Conservation (phyloP, 2,329 filamentous ascomycete species). For the Orbilia quercus region DNA sequence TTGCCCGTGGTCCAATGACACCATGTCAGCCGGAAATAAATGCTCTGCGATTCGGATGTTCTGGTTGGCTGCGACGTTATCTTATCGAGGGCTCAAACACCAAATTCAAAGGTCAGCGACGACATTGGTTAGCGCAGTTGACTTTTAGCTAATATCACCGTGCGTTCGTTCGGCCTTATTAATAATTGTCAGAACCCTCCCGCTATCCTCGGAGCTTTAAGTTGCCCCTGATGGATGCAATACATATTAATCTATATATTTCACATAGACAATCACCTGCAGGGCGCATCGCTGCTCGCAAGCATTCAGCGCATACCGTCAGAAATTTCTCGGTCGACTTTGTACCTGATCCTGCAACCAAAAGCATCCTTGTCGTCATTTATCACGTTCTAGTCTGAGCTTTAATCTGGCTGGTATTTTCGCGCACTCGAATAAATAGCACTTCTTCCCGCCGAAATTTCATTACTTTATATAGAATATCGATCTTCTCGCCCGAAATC, state of each 20-base stretch:
- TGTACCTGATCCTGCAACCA: no score
- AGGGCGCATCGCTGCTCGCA: not conserved
- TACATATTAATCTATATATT: not conserved
- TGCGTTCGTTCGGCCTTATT: slow-evolving; percentile 8
- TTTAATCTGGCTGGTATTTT: no score
- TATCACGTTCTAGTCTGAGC: no score
- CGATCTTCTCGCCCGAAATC: not conserved
- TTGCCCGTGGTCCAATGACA: slow-evolving; percentile 31
- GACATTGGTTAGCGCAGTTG: slow-evolving; percentile 10
- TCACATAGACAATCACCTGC: not conserved
- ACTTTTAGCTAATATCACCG: slow-evolving; percentile 12
- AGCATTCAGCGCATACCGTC: not conserved
- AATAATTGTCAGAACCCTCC: not conserved
- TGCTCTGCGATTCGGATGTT: not conserved
- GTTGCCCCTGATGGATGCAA: not conserved
- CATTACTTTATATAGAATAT: no score
- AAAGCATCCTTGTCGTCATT: no score
- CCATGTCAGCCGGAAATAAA: slow-evolving; percentile 7
- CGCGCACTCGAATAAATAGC: not conserved
- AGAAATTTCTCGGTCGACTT: not conserved
- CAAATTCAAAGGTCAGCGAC: not conserved
- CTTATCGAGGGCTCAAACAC: slow-evolving; percentile 27
- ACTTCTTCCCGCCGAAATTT: not conserved
- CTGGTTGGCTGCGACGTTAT: slow-evolving; percentile 21
- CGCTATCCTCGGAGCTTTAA: not conserved